Base-by-base conservation (phyloP, 2,329 filamentous ascomycete species). In the Aureobasidium vineae region DNA sequence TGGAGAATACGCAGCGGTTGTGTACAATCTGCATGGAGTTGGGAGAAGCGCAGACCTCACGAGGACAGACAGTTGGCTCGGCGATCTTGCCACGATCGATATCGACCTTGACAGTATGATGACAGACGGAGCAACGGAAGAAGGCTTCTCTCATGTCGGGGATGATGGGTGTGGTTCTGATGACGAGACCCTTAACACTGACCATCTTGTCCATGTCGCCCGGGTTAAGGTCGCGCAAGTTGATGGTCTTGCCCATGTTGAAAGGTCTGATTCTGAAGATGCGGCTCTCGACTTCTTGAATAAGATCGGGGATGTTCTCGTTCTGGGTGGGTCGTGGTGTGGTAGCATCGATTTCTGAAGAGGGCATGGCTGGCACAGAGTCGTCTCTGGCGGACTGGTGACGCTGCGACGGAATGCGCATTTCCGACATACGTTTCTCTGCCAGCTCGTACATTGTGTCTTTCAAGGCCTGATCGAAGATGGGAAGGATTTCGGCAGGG, bases 131-230 rank as follows among this genome's bases (percentile, higher is more conserved):
- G 80, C 95, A 99, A 70, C 91, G 90, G 86, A 99, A 99, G 80
- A 97, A 97, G 0, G 95, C 95, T 75, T 97, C 91, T 79, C 96
- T 97, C 96, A 99, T 99, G 73, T 99, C 95, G 0, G 95, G 95
- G 70, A 99, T 98, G 70, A 99, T 91, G 0, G 95, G 92, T 0
- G 95, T 98, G 3, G 95, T 90, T 69, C 95, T 88, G 73, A 99
- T 99, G 68, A 99, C 95, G 19, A 99, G 84, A 53, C 95, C 95
- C 79, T 98, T 99, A 78, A 99, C 89, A 70, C 89, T 91, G 70
- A 99, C 89, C 70, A 99, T 85, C 75, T 96, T 96, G 79, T 99
- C 96, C 86, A 98, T 97, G 74, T 98, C 92, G 66, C 90, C 90
- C 5, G 95, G 95, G 75, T 99, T 96, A 41, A 99, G 84, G 69